Evolutionary conservation across 257 asterid genomes (phyloP).

Genomic region (Nicotiana tabacum): DNA sequence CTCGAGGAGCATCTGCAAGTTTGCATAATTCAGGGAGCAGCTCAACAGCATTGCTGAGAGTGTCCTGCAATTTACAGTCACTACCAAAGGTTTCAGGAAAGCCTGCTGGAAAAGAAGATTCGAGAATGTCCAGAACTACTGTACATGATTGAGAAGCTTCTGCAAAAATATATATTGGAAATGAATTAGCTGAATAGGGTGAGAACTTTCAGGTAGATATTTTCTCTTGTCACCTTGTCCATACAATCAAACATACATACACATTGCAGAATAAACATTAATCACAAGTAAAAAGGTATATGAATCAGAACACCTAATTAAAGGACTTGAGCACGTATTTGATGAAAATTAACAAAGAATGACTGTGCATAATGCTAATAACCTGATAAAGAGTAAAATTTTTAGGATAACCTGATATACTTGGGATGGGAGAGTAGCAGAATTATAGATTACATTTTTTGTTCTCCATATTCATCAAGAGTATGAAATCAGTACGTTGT

Average conservation of each 20-base stretch:
- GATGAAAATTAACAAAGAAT: neutral
- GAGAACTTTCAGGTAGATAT: neutral
- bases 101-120: constrained; percentile 83
- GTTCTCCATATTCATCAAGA: neutral
- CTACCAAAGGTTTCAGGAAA: constrained; percentile 76
- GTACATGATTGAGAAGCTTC: constrained; percentile 98
- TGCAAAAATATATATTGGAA: constrained; percentile 44
- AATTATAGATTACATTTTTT: neutral
- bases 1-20: constrained; percentile 62
- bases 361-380: too few species aligned
- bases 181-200: constrained; percentile 14
- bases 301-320: neutral
- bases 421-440: neutral
- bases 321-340: neutral
- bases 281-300: neutral
- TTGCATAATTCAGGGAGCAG: constrained; percentile 87
- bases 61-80: constrained; percentile 89
- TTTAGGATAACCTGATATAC: neutral
- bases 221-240: neutral
- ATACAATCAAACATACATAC: neutral
- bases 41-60: constrained; percentile 73
- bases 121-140: constrained; percentile 80
- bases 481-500: neutral
- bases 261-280: neutral
- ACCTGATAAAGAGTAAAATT: too few species aligned